Base-by-base conservation (phyloP, 2,329 filamentous ascomycete species). In the Dryadomyces quercivorus region DNA sequence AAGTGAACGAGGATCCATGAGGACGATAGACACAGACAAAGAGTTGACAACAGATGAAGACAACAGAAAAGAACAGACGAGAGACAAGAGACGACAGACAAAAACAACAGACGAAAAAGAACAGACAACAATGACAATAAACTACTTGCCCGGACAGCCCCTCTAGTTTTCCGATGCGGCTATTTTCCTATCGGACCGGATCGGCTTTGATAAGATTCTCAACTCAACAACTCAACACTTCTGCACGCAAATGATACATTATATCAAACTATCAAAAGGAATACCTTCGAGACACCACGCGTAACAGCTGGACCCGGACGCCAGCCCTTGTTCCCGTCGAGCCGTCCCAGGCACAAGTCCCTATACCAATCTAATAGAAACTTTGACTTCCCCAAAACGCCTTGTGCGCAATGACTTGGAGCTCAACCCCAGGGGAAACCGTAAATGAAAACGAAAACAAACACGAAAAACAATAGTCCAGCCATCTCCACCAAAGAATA, bases 1-100 rank as follows among this genome's bases (percentile, higher is more conserved):
- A 63, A 77, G 85, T 3, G 43, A 36, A 3, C 31, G 56, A 5
- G 50, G 48, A 9, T 55, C 45, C 57, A 56, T 57, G 5, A n/a
- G 49, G 15, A 8, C 5, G 40, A 43, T 5, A 16, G 16, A n/a
- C n/a, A n/a, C n/a, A n/a, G n/a, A n/a, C n/a, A n/a, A 8, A 31
- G 8, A 31, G n/a, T n/a, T n/a, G 26, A 31, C 26, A 8, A 31
- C 4, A 31, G 26, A 31, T 8, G 26, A 31, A 31, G 8, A n/a
- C n/a, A n/a, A n/a, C n/a, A n/a, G 26, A 31, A 31, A 8, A 31
- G 4, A 8, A 8, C 4, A 44, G 42, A 44, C 16, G 36, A 16
- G 9, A 40, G 36, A 31, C 26, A 8, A 31, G 8, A 31, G 26
- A 31, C 26, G 26, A 31, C 4, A 31, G 26, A 31, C 26, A 8